Conservation (phyloP, 345 rosid genomes). For the Streptanthus diversifolius region DNA sequence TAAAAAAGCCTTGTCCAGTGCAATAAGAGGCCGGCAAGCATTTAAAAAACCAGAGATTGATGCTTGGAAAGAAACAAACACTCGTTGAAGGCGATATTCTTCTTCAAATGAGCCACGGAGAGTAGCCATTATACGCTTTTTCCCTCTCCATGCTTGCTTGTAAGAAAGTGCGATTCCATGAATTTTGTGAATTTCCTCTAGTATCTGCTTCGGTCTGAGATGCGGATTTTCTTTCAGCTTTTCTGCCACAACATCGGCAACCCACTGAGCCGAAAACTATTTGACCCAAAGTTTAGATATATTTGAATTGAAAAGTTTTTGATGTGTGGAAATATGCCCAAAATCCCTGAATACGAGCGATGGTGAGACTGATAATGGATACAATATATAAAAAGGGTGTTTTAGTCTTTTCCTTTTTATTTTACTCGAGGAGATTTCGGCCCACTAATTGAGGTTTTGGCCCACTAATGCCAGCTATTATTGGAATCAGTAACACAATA, state of each 20-base stretch:
- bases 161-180: slow-evolving; percentile 84
- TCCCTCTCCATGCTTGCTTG: slow-evolving; percentile 98
- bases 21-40: slow-evolving; percentile 82
- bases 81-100: slow-evolving; percentile 72
- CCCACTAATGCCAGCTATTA: neutral
- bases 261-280: slow-evolving; percentile 96
- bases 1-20: slow-evolving; percentile 61
- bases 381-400: neutral
- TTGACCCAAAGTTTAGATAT: too few relatives aligned
- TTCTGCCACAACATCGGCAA: slow-evolving; percentile 73
- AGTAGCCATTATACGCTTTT: slow-evolving; percentile 78
- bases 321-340: too few relatives aligned
- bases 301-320: too few relatives aligned
- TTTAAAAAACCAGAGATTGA: slow-evolving; percentile 77
- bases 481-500: neutral
- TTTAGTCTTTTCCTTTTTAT: neutral
- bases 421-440: neutral
- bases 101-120: slow-evolving; percentile 88
- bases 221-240: slow-evolving; percentile 72
- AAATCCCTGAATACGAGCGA: too few relatives aligned
- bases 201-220: slow-evolving; percentile 78
- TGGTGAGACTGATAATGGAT: neutral
- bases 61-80: slow-evolving; percentile 76
- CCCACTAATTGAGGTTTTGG: neutral
- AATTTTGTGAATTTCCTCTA: slow-evolving; percentile 80